Percentiles rank a stretch among this genome's conserved stretches.
Conservation (phyloP, 305 asterid species). For the Fraxinus greggii region DNA sequence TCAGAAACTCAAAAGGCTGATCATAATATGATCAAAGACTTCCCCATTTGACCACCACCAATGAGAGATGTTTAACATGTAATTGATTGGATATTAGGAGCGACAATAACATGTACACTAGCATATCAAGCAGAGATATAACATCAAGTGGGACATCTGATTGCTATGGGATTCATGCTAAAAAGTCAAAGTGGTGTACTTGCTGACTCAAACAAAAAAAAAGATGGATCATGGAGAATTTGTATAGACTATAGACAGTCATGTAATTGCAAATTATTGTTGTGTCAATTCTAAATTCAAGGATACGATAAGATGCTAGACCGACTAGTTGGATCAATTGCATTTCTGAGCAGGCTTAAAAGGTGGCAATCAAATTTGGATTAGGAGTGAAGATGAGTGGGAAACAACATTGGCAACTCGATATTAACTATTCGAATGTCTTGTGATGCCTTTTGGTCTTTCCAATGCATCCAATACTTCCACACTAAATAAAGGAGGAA, state of each 20-base stretch:
- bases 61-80: background rate
- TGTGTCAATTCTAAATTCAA: background rate
- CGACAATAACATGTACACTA: background rate
- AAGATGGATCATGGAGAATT: background rate
- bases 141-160: background rate
- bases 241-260: background rate
- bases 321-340: background rate
- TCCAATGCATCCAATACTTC: background rate
- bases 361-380: background rate
- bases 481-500: background rate
- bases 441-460: background rate
- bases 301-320: background rate
- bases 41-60: background rate
- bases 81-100: background rate
- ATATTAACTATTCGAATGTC: background rate
- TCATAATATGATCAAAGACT: background rate
- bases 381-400: background rate
- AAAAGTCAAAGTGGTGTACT: background rate
- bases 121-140: background rate
- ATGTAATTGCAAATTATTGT: background rate
- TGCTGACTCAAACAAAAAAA: background rate
- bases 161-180: background rate
- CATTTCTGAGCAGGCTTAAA: background rate
- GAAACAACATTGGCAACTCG: background rate
- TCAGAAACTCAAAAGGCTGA: background rate